Percentiles rank a stretch among this genome's conserved stretches.
Conservation (phyloP, 2,329 filamentous ascomycete genomes). For the Pseudogymnoascus sp. region DNA sequence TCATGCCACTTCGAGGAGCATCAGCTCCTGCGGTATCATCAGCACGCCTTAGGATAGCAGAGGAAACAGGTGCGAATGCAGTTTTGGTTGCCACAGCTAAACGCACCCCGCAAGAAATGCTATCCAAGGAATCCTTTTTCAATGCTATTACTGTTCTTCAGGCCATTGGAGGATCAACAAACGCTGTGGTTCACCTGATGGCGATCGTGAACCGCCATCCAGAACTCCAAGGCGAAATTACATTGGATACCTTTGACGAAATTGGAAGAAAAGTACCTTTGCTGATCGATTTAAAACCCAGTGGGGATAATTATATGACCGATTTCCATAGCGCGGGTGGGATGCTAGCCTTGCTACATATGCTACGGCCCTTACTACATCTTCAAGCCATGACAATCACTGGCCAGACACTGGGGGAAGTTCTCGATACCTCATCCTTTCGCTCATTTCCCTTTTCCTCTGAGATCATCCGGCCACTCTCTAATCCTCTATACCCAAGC, state of each 20-base stretch:
- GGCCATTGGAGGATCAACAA: conserved; percentile 39
- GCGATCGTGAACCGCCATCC: conserved; percentile 45
- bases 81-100: conserved; percentile 36
- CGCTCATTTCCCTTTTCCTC: conserved; percentile 35
- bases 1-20: conserved; percentile 47
- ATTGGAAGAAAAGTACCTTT: conserved; percentile 42
- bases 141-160: conserved; percentile 40
- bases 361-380: conserved; percentile 39
- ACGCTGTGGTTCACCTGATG: conserved; percentile 38
- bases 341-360: conserved; percentile 42
- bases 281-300: conserved; percentile 46
- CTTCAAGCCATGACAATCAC: conserved; percentile 40
- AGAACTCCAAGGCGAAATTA: conserved; percentile 37
- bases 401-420: conserved; percentile 41
- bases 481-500: conserved; percentile 37
- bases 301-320: conserved; percentile 48
- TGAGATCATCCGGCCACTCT: conserved; percentile 38
- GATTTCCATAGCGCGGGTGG: conserved; percentile 48
- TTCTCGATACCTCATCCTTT: conserved; percentile 38
- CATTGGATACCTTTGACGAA: conserved; percentile 40
- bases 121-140: conserved; percentile 41
- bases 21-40: conserved; percentile 48
- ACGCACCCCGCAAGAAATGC: conserved; percentile 37
- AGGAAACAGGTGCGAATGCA: conserved; percentile 45
- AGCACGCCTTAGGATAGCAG: conserved; percentile 44